Conservation (phyloP, 345 rosid species). For the Eutrema japonicum region DNA sequence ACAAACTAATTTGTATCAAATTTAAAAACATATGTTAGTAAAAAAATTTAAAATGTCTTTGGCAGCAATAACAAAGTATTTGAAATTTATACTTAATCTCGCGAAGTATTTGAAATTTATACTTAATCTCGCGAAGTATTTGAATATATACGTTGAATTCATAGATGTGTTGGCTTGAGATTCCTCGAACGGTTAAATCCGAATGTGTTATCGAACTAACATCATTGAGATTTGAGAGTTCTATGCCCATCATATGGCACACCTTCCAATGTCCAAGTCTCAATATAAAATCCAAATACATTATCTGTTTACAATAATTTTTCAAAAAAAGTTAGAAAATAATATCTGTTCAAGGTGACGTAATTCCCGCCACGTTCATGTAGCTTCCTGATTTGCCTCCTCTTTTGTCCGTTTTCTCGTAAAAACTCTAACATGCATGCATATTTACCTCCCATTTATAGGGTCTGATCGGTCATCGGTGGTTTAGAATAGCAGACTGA, state of each 20-base stretch:
- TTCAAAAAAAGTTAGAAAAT: not conserved
- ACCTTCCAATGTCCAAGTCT: conserved; percentile 35
- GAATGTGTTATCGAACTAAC: conserved; percentile 31
- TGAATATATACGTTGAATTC: not conserved
- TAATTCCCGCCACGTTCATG: conserved; percentile 24
- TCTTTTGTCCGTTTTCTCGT: conserved; percentile 27
- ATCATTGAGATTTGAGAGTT: not conserved
- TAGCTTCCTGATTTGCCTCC: conserved; percentile 30
- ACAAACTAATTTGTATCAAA: not conserved
- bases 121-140: not conserved
- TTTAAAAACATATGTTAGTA: not conserved
- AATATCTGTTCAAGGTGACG: conserved; percentile 30
- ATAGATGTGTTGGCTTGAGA: conserved; percentile 7
- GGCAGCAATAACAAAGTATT: not conserved
- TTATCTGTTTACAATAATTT: conserved; percentile 20
- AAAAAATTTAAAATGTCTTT: not conserved
- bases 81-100: not conserved
- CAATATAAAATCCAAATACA: conserved; percentile 13
- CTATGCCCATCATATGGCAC: conserved; percentile 44
- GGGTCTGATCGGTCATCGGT: not conserved
- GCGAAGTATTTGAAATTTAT: not conserved
- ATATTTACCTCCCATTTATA: not conserved
- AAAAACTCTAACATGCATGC: not conserved
- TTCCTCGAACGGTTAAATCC: conserved; percentile 13
- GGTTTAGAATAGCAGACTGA: too few species aligned